phyloP scores from a whole-genome alignment of 768 basidiomycete species.

The Mrakia hoshinonis region DNA sequence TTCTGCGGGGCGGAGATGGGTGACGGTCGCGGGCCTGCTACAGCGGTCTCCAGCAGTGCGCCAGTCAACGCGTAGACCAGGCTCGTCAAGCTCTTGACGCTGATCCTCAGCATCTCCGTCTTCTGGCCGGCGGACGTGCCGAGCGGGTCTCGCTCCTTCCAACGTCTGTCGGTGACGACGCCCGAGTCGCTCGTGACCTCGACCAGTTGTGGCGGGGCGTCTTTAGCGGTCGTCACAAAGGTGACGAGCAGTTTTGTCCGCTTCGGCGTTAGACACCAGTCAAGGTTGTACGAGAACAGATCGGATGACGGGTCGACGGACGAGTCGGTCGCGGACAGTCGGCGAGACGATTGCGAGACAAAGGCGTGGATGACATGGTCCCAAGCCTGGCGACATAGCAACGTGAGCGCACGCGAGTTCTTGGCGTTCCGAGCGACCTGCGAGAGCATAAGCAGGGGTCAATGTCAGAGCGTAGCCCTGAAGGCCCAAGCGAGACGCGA shows the following conservation, averaged over 20 bases:
- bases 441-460: background rate
- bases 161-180: background rate
- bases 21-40: background rate
- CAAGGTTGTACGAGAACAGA: slow-evolving; percentile 17
- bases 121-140: background rate
- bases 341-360: slow-evolving; percentile 25
- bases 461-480: background rate
- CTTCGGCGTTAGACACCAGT: slow-evolving; percentile 21
- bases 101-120: slow-evolving; percentile 5
- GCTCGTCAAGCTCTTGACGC: slow-evolving; percentile 9
- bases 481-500: background rate
- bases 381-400: slow-evolving; percentile 21
- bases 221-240: slow-evolving; percentile 7
- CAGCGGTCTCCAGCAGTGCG: slow-evolving; percentile 9
- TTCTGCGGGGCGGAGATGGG: background rate
- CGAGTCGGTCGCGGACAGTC: slow-evolving; percentile 1
- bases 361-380: slow-evolving; percentile 28
- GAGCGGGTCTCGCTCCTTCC: background rate
- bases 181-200: background rate
- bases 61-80: slow-evolving; percentile 18
- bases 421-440: slow-evolving; percentile 19
- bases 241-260: slow-evolving; percentile 14
- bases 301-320: slow-evolving; percentile 5
- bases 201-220: slow-evolving; percentile 4
- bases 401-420: slow-evolving; percentile 11